phyloP scores from a whole-genome alignment of 768 basidiomycete genomes.

The Lactarius psammicola region DNA sequence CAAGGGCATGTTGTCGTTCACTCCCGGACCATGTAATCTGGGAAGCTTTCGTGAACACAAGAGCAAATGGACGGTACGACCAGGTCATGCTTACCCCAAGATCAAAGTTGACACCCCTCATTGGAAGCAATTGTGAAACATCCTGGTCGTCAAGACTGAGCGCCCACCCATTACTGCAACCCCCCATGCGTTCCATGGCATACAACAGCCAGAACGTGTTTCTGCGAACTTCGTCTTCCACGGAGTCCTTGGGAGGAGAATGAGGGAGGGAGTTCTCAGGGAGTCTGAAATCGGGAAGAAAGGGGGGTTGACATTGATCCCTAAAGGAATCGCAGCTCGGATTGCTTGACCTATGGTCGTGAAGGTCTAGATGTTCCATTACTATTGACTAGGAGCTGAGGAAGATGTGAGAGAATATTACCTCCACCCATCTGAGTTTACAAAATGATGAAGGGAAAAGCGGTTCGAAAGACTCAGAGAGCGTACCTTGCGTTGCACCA shows the following conservation, averaged over 20 bases:
- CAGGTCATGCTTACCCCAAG: slow-evolving; percentile 48
- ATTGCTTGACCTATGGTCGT: slow-evolving; percentile 55
- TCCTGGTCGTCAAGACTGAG: slow-evolving; percentile 70
- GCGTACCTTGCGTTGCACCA: slow-evolving; percentile 68
- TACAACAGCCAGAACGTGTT: slow-evolving; percentile 77
- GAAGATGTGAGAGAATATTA: slow-evolving; percentile 31
- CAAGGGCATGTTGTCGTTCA: slow-evolving; percentile 67
- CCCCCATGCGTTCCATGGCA: slow-evolving; percentile 62
- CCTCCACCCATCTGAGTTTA: slow-evolving; percentile 66
- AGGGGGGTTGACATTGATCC: slow-evolving; percentile 64
- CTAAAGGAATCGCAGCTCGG: slow-evolving; percentile 61
- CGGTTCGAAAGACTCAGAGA: background rate
- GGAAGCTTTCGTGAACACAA: slow-evolving; percentile 32
- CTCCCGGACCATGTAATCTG: slow-evolving; percentile 48
- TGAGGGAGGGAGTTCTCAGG: slow-evolving; percentile 54
- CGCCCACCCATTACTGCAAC: slow-evolving; percentile 70
- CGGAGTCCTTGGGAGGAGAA: slow-evolving; percentile 55
- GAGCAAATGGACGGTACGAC: slow-evolving; percentile 9
- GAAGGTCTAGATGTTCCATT: slow-evolving; percentile 48
- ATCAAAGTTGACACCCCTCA: slow-evolving; percentile 58
- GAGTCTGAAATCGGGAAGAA: slow-evolving; percentile 65
- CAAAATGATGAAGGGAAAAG: background rate
- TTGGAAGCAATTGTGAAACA: slow-evolving; percentile 66
- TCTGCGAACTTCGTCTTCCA: slow-evolving; percentile 69
- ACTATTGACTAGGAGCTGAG: background rate